Evolutionary conservation across 768 basidiomycete genomes (phyloP), one percentile per base, ranked within the genome.

Genomic region (Inosperma sp.): DNA sequence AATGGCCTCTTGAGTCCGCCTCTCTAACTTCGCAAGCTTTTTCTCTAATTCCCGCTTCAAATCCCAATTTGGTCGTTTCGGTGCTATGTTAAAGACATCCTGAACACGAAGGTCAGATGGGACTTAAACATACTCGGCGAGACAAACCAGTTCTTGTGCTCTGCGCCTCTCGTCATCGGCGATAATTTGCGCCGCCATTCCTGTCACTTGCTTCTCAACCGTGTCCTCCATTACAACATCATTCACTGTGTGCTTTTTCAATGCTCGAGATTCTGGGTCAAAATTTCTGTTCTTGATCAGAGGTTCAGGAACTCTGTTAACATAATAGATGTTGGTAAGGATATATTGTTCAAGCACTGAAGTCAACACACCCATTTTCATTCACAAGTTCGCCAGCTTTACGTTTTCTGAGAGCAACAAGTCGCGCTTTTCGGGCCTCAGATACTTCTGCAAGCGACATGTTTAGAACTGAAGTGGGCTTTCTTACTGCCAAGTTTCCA

Each of bases 81-180:
- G 96, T 19, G 93, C 94, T 59, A 99, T 98, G 64, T 96, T 98
- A 65, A 96, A 90, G 37, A 96, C 75, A 64, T 95, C 91, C 93
- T 95, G 45, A 48, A 31, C n/a, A 27, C 13, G 29, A 33, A 37
- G 39, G 29, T 26, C 42, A 36, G 27, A 40, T 29, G 19, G 55
- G 46, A 42, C 29, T 25, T 30, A 22, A 31, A 46, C n/a, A 36
- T 19, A 37, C 43, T 23, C 48, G 41, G 36, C 19, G 26, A 37
- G 25, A 70, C 83, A 54, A 64, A 94, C 94, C 64, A 98, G 73
- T 59, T 98, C 95, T 66, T 95, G 87, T 9, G 81, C 80, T 62
- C 93, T 73, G 56, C 82, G 82, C 63, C 82, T 80, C 65, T 92
- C 89, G 62, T 98, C 94, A 65, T 94, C 90, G 19, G 76, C 72